Conservation (phyloP, 768 basidiomycete genomes). For the Panus rudis region DNA sequence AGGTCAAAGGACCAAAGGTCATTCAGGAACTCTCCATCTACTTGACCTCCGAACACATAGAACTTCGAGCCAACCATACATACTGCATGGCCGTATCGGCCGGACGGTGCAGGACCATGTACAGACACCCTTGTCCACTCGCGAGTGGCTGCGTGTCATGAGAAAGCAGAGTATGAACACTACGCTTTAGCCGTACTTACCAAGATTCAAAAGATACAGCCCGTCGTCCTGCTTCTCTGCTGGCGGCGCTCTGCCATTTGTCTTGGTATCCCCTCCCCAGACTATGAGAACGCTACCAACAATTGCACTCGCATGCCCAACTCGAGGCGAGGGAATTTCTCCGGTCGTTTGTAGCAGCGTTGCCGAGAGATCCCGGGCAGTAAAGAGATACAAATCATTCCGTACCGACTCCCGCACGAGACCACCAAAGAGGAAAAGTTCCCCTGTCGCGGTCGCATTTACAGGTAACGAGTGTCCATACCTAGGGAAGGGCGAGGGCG, state of each 20-base stretch:
- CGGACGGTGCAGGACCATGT: conserved; percentile 69
- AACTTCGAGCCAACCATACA: conserved; percentile 89
- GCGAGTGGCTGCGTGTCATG: conserved; percentile 55
- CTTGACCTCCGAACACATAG: conserved; percentile 94
- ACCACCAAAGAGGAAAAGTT: conserved; percentile 95
- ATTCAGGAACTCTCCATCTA: conserved; percentile 89
- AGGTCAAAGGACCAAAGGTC: conserved; percentile 97
- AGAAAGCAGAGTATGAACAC: background rate
- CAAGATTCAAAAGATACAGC: conserved; percentile 88
- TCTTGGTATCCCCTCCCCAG: conserved; percentile 98
- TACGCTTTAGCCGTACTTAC: conserved; percentile 39
- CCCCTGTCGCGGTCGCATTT: conserved; percentile 68
- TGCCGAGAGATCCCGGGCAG: conserved; percentile 70
- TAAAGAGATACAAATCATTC: conserved; percentile 93
- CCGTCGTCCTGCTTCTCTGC: conserved; percentile 85
- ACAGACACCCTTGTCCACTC: conserved; percentile 92
- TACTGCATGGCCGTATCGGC: conserved; percentile 94
- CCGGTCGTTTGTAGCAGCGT: conserved; percentile 83
- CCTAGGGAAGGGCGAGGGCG: conserved; percentile 89
- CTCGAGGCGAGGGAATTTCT: conserved; percentile 80
- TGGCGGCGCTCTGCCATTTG: conserved; percentile 50
- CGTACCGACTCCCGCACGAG: conserved; percentile 84
- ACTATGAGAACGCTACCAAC: conserved; percentile 94
- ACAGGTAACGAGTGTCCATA: conserved; percentile 93
- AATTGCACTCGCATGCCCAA: conserved; percentile 95